Evolutionary conservation across 768 basidiomycete species (phyloP), one percentile per base, ranked within the genome.

Genomic region (Boletus fagicola): DNA sequence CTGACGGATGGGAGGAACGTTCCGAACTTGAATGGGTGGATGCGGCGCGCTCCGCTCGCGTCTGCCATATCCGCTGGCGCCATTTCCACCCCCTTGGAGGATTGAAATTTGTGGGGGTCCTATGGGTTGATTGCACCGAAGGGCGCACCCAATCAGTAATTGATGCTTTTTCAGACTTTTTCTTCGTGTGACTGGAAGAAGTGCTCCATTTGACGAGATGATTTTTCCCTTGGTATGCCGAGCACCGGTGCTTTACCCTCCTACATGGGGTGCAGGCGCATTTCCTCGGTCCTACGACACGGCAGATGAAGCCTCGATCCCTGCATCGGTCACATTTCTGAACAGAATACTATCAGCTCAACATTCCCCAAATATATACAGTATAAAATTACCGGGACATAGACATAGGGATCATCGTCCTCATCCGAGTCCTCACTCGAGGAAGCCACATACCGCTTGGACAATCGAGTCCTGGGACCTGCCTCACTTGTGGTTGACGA

Each of bases 11-110:
- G n/a, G n/a, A n/a, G n/a, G n/a, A n/a, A n/a, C n/a, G n/a, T n/a
- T n/a, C n/a, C n/a, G n/a, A n/a, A n/a, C n/a, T n/a, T n/a, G n/a
- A n/a, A 24, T 4, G 24, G 10, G 11, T 1, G 4, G 18, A 18
- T 8, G 18, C 56, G 6, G 28, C n/a, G 3, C 26, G 39, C 33
- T 53, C 48, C 2, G 28, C 44, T 18, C 36, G 59, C 31, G 51
- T 45, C 15, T 53, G 22, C 46, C 48, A 16, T 51, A n/a, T 53
- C 51, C n/a, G n/a, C n/a, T n/a, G n/a, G n/a, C n/a, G n/a, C n/a
- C 56, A 50, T 6, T 28, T 28, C n/a, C 36, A 45, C 1, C 43
- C 58, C 2, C 46, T 40, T 0, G 58, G 50, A 22, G 36, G 50
- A 20, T 58, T 42, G 7, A 45, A 1, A 15, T 44, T 51, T 28